Conservation (phyloP, 257 asterid species). For the Ballota nigra region DNA sequence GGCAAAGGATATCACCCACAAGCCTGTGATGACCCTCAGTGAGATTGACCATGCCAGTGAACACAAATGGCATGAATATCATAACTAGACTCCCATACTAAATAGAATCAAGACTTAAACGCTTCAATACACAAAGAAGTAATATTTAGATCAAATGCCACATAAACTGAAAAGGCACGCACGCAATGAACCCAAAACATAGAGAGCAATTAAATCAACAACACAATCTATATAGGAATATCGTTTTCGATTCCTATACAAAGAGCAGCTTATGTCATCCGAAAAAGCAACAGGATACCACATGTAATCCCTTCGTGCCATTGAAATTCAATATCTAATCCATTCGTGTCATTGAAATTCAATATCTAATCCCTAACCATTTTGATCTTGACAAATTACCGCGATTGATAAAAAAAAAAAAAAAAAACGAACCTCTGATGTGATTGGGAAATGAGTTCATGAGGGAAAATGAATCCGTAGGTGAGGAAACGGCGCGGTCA, state of each 20-base stretch:
- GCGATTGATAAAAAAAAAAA: background rate
- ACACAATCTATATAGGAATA: background rate
- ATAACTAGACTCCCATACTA: background rate
- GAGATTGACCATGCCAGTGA: background rate
- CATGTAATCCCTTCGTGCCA: background rate
- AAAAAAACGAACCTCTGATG: constrained; percentile 48
- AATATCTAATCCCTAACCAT: background rate
- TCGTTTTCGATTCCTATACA: background rate
- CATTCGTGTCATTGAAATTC: no score
- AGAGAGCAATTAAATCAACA: constrained; percentile 3
- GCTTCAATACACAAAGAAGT: background rate
- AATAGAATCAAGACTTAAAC: background rate
- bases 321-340: background rate
- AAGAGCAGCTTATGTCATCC: constrained; percentile 13
- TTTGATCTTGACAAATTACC: background rate
- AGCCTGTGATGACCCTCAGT: background rate
- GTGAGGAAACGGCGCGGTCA: constrained; percentile 32
- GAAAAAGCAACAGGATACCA: background rate
- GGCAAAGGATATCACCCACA: background rate
- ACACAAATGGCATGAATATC: background rate
- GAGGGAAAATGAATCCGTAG: constrained; percentile 13
- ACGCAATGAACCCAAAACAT: background rate
- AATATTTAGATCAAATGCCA: background rate
- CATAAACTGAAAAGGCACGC: background rate
- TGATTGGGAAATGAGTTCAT: constrained; percentile 35